phyloP scores from a whole-genome alignment of 140 eudicot species.

The Stevia rebaudiana region DNA sequence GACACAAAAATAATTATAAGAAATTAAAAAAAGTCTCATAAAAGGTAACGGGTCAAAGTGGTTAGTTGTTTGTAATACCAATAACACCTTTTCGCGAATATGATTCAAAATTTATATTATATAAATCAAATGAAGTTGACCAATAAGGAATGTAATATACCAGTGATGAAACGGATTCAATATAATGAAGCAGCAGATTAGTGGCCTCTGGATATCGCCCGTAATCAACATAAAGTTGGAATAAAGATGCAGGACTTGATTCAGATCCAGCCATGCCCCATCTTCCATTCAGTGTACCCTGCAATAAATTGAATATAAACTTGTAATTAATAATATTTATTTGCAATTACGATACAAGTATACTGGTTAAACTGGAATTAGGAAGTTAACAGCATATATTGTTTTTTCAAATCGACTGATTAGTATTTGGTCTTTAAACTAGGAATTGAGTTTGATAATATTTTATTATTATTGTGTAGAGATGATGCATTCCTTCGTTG shows the following conservation, averaged over 20 bases:
- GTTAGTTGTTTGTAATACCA: neutral
- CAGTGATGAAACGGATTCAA: slow-evolving; percentile 57
- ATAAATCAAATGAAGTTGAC: neutral
- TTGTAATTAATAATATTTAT: neutral
- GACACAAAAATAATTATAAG: neutral
- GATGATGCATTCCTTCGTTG: no score
- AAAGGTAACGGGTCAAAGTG: neutral
- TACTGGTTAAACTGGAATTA: neutral
- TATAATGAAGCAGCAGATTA: slow-evolving; percentile 69
- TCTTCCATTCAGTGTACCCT: slow-evolving; percentile 51
- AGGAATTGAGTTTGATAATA: no score
- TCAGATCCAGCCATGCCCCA: slow-evolving; percentile 87
- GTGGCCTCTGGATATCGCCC: slow-evolving; percentile 87
- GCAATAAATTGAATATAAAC: slow-evolving; percentile 10
- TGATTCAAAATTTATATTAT: neutral
- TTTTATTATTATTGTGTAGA: no score
- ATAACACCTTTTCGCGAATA: no score
- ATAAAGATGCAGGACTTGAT: slow-evolving; percentile 71
- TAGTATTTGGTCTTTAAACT: no score
- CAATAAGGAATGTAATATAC: slow-evolving; percentile 34
- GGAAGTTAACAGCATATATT: no score
- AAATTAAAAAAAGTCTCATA: neutral
- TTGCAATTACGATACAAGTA: neutral
- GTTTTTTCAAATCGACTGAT: no score
- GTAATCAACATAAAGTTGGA: slow-evolving; percentile 77